phyloP scores from a whole-genome alignment of 2,329 filamentous ascomycete species.

The Cordyceps pruinosa region DNA sequence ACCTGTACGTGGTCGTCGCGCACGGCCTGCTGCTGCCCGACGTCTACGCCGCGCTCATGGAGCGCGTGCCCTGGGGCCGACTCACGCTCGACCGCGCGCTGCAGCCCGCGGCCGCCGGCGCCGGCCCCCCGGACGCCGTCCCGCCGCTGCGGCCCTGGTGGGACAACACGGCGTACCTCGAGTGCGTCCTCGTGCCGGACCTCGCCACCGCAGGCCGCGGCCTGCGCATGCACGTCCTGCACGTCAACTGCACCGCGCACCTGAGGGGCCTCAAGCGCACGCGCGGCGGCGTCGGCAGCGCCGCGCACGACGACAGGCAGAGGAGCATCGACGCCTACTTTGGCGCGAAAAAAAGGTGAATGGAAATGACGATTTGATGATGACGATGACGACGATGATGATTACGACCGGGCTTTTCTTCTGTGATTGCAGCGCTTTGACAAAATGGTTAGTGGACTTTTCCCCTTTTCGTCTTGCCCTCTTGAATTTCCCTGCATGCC shows the following conservation, averaged over 20 bases:
- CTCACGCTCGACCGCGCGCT: background rate
- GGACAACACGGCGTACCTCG: conserved; percentile 48
- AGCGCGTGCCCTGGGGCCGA: conserved; percentile 35
- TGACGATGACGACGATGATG: conserved; percentile 15
- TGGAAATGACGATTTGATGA: conserved; percentile 19
- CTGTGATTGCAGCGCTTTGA: background rate
- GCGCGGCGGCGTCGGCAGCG: conserved; percentile 73
- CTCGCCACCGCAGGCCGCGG: background rate
- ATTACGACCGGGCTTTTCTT: background rate
- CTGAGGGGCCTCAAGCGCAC: conserved; percentile 70
- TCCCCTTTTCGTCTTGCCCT: conserved; percentile 2
- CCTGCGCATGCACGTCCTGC: conserved; percentile 38
- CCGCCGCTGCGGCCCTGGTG: conserved; percentile 30
- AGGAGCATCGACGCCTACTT: conserved; percentile 74
- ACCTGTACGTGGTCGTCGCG: conserved; percentile 61
- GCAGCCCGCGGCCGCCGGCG: background rate
- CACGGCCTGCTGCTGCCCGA: conserved; percentile 75
- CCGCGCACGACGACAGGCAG: conserved; percentile 67
- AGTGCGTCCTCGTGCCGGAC: conserved; percentile 22
- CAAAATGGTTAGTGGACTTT: conserved; percentile 33
- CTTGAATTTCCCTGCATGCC: background rate
- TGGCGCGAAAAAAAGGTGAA: conserved; percentile 20
- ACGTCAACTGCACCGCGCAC: conserved; percentile 65
- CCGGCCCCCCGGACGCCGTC: too few species aligned
- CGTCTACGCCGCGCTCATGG: conserved; percentile 51